These are phyloP conservation scores for Sherardia arvensis DNA, from an alignment of 257 asterid species.

Conservation along the genomic window DNA sequence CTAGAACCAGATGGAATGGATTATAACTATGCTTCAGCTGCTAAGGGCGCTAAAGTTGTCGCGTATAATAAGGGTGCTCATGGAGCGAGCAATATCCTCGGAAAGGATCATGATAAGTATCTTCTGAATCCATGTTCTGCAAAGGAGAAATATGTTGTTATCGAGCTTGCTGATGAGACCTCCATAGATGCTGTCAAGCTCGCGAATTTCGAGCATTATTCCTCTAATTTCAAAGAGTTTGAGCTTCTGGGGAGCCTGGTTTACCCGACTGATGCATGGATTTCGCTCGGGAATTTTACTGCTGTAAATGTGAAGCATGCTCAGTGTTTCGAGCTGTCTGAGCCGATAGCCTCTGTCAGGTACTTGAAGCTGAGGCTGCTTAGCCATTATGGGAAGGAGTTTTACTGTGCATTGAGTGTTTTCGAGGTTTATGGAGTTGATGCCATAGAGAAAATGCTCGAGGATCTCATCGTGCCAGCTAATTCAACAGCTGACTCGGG, in stretches of 20 bases:
- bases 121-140: slow-evolving; percentile 86
- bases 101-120: slow-evolving; percentile 82
- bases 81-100: slow-evolving; percentile 75
- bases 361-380: slow-evolving; percentile 67
- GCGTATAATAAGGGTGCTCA: slow-evolving; percentile 81
- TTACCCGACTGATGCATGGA: slow-evolving; percentile 79
- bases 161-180: slow-evolving; percentile 85
- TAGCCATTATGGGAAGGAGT: slow-evolving; percentile 88
- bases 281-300: slow-evolving; percentile 50
- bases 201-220: slow-evolving; percentile 86
- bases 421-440: slow-evolving; percentile 96
- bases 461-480: slow-evolving; percentile 71
- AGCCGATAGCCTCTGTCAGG: slow-evolving; percentile 74
- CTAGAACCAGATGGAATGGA: slow-evolving; percentile 87
- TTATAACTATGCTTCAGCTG: slow-evolving; percentile 78
- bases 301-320: slow-evolving; percentile 83
- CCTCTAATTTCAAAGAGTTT: slow-evolving; percentile 78
- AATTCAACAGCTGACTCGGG: slow-evolving; percentile 24
- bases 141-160: slow-evolving; percentile 54
- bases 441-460: slow-evolving; percentile 93
- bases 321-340: slow-evolving; percentile 75
- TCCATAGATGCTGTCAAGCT: slow-evolving; percentile 76
- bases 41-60: slow-evolving; percentile 93
- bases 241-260: slow-evolving; percentile 69
- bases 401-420: slow-evolving; percentile 78